Evolutionary conservation across 78 protist species (phyloP).

Genomic region (Capsaspora owczarzaki): DNA sequence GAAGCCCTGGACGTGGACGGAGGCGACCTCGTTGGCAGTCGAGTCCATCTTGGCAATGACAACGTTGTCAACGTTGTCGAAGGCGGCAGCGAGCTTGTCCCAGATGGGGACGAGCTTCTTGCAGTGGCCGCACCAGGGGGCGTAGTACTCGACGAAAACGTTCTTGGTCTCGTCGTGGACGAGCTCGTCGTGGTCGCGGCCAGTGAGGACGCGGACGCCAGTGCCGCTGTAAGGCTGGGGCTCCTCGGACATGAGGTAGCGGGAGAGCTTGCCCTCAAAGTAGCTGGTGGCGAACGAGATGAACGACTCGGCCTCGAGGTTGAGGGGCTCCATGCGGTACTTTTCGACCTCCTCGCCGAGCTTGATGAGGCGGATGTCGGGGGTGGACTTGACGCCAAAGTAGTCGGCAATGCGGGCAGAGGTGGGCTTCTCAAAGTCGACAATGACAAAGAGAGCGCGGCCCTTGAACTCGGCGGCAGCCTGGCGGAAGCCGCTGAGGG

Average conservation of each 20-base stretch:
- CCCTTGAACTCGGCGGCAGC: slow-evolving; percentile 29
- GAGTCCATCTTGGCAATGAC: slow-evolving; percentile 38
- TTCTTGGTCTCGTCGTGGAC: slow-evolving; percentile 15
- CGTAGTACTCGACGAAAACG: slow-evolving; percentile 48
- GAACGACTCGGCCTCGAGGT: background rate
- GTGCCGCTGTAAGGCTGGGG: slow-evolving; percentile 25
- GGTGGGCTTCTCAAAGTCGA: background rate
- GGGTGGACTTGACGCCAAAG: slow-evolving; percentile 17
- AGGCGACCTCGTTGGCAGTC: slow-evolving; percentile 31
- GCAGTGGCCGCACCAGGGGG: slow-evolving; percentile 88
- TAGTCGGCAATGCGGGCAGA: background rate
- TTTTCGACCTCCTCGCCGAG: slow-evolving; percentile 17
- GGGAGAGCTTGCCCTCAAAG: slow-evolving; percentile 18
- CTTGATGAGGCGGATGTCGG: slow-evolving; percentile 19
- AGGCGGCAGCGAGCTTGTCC: slow-evolving; percentile 46
- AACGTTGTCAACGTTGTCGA: background rate
- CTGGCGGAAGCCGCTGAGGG: slow-evolving; percentile 4
- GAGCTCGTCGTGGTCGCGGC: slow-evolving; percentile 19
- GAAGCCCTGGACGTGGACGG: slow-evolving; percentile 50
- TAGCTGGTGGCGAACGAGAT: background rate
- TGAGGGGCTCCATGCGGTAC: slow-evolving; percentile 15
- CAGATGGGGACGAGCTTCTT: slow-evolving; percentile 67
- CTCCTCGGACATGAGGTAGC: slow-evolving; percentile 15
- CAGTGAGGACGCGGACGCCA: slow-evolving; percentile 14
- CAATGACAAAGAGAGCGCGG: slow-evolving; percentile 8